These are phyloP conservation scores for Quercus bicolor DNA, from an alignment of 306 rosid species.

Conservation along the genomic window DNA sequence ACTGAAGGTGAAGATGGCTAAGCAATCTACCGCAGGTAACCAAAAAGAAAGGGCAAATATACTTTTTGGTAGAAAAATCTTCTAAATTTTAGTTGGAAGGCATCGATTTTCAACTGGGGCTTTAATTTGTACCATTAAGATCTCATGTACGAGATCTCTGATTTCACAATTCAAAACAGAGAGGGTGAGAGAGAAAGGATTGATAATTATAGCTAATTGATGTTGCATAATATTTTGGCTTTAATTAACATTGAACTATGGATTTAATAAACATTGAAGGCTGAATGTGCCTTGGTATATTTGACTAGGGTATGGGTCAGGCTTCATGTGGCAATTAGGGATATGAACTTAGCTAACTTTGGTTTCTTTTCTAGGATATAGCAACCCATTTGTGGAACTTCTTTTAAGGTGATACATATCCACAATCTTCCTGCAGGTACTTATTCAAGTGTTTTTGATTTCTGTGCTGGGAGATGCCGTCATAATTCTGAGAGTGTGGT, in stretches of 20 bases:
- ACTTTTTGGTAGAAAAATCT: not conserved
- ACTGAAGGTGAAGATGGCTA: conserved; percentile 62
- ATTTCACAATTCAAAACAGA: not conserved
- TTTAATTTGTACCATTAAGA: not conserved
- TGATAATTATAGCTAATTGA: not conserved
- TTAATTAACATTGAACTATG: conserved; percentile 13
- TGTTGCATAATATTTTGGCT: conserved; percentile 1
- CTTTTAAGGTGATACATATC: not conserved
- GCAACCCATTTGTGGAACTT: not conserved
- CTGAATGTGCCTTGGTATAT: not conserved
- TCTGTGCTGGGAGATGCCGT: conserved; percentile 89
- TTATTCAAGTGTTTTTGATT: conserved; percentile 72
- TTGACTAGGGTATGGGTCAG: conserved; percentile 10
- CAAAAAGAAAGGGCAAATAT: not conserved
- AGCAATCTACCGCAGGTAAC: conserved; percentile 77
- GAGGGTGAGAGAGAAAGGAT: not conserved
- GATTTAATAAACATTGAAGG: conserved; percentile 9
- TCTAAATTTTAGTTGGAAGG: not conserved
- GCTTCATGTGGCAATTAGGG: conserved; percentile 10
- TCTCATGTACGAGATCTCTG: conserved; percentile 1
- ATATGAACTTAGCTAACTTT: not conserved
- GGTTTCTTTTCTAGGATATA: not conserved
- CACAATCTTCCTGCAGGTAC: conserved; percentile 44
- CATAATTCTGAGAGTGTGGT: conserved; percentile 99
- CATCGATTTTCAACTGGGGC: not conserved